Conservation (phyloP, 139 green algal genomes). For the Auxenochlorella pyrenoidosa region DNA sequence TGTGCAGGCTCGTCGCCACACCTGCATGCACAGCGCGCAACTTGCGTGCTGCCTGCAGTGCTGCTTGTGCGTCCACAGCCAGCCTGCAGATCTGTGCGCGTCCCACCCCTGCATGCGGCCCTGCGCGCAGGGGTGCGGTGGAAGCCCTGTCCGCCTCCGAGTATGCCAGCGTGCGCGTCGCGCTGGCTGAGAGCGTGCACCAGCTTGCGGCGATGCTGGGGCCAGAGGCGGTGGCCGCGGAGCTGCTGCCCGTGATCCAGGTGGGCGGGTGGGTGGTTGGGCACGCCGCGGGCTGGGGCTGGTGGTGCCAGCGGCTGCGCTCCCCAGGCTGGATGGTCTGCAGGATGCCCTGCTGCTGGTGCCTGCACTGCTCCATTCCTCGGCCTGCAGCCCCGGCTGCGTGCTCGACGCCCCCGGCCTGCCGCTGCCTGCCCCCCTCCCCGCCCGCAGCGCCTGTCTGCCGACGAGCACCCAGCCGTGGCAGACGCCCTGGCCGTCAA, state of each 20-base stretch:
- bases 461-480: conserved; percentile 40
- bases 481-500: conserved; percentile 32
- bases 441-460: conserved; percentile 20
- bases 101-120: neutral
- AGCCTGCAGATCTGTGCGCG: neutral
- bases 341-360: neutral
- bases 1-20: too few species aligned
- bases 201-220: conserved; percentile 36
- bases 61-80: too few species aligned
- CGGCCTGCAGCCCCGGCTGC: neutral
- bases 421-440: neutral
- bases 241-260: conserved; percentile 44
- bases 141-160: neutral
- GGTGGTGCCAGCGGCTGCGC: too few species aligned
- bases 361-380: neutral
- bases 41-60: too few species aligned
- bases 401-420: neutral
- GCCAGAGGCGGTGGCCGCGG: neutral
- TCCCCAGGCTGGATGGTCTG: too few species aligned
- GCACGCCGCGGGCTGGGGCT: too few species aligned
- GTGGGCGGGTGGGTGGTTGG: neutral
- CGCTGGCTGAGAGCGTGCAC: conserved; percentile 50
- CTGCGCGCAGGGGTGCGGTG: neutral
- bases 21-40: too few species aligned
- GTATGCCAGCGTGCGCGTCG: neutral